Conservation (phyloP, 2,329 filamentous ascomycete species). For the Didymella lethalis region DNA sequence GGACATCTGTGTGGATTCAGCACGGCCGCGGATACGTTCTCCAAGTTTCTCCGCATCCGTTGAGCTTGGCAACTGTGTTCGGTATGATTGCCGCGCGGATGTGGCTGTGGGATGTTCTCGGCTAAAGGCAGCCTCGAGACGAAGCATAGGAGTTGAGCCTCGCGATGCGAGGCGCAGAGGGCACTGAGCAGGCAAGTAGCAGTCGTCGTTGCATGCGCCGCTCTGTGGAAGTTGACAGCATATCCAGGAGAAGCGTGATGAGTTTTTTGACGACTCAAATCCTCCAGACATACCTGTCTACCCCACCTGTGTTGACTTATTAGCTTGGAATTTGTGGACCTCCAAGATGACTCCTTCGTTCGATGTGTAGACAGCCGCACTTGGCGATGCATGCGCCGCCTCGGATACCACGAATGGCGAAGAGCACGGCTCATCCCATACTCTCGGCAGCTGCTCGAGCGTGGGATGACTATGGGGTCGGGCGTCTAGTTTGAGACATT, state of each 20-base stretch:
- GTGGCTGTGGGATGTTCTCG: constrained; percentile 6
- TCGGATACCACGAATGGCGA: constrained; percentile 3
- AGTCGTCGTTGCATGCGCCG: background rate
- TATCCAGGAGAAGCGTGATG: background rate
- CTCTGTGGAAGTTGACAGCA: background rate
- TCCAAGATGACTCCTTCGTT: constrained; percentile 3
- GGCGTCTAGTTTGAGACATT: background rate
- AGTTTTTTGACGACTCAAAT: background rate
- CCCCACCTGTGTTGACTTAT: background rate
- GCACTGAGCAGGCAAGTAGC: background rate
- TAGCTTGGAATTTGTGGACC: constrained; percentile 1
- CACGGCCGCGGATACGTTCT: constrained; percentile 22
- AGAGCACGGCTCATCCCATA: constrained; percentile 2
- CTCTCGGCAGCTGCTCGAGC: constrained; percentile 9
- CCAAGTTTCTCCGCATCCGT: constrained; percentile 6
- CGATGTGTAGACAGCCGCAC: constrained; percentile 5
- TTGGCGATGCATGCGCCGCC: constrained; percentile 13
- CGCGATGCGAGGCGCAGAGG: background rate
- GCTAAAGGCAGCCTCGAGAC: constrained; percentile 11
- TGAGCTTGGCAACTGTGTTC: constrained; percentile 6
- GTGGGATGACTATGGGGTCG: constrained; percentile 3
- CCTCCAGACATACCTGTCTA: background rate
- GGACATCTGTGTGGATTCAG: background rate
- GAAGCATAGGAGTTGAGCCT: constrained; percentile 7
- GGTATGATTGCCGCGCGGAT: constrained; percentile 8